Base-by-base conservation (phyloP, 495 filamentous ascomycete genomes). In the Podospora pseudoanserina region DNA sequence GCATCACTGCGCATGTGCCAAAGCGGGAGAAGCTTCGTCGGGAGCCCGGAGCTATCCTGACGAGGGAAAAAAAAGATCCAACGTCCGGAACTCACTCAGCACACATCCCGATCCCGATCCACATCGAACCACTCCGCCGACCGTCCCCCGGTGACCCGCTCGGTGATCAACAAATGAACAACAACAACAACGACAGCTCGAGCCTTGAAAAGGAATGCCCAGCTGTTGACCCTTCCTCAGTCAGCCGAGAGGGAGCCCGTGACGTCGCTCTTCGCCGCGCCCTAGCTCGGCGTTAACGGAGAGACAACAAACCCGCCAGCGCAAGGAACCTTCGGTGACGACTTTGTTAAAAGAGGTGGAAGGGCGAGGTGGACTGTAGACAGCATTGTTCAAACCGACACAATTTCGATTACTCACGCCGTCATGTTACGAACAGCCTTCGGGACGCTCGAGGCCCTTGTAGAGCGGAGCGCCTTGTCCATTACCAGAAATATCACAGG, bases 371-470 rank as follows among this genome's bases (percentile, higher is more conserved):
- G 5, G 18, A 58, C 56, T 58, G 4, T 49, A 1, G 15, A 27
- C 9, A 11, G 39, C 2, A 49, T 13, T 32, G 3, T 13, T 13
- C 13, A 11, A 49, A 49, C 39, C 7, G 13, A 49, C 15, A 49
- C 7, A 3, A 0, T 49, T 49, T 49, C 39, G 15, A 49, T 49
- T 16, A 49, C 13, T 11, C 9, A 49, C 39, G 39, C 30, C 30
- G 13, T 16, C 39, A 76, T 76, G 74, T 20, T 70, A 32, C 72
- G 72, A 57, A 71, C 63, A 23, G 63, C 67, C 44, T 65, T 72
- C 58, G 68, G 70, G 5, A 69, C 67, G 13, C 61, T 74, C 63
- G 72, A 69, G 32, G 62, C 72, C 64, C 30, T 74, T 30, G 20
- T 75, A 0, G 66, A 58, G 20, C 34, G 62, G 16, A 68, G 67